Base-by-base conservation (phyloP, 2,329 filamentous ascomycete genomes). In the Dothideomycetidae sp. region DNA sequence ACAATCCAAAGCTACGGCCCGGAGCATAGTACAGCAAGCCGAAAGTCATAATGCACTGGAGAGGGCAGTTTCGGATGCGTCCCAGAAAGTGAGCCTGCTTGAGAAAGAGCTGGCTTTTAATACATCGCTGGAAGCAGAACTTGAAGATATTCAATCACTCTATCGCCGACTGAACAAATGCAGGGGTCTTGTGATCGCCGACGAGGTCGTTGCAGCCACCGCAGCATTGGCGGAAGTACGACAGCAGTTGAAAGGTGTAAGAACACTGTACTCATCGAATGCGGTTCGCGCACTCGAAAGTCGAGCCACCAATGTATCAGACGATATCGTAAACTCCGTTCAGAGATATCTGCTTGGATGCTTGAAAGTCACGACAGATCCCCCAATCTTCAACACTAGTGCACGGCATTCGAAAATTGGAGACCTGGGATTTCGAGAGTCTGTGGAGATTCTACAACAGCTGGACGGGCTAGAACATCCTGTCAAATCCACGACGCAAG, bases 1-100 rank as follows among this genome's bases (percentile, higher is more conserved):
- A 50, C 72, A 74, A 32, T 88, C 84, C 15, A 78, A 83, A 50
- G 70, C 73, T 11, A 76, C 85, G 23, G 85, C 88, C 14, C 77
- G 77, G 50, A 76, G 85, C 41, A 92, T 96, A 41, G 71, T 88
- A 4, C 71, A 76, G 31, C 73, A 84, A 50, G 78, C 85, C 36
- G 79, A 88, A 51, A 72, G 68, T 17, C 75, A 78, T 10, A 73
- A 75, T 43, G 63, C 66, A 29, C 63, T 82, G 15, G 66, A 80
- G 33, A 68, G 70, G 33, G 63, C 73, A 41, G 77, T 79, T 1
- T 72, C 81, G 28, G 73, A 77, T 53, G 63, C 68, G 9, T 58
- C 57, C 17, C 63, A 58, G 39, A 75, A 76, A 48, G 64, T 71
- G 35, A 55, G 57, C 17, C 57, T 76, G 33, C 57, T 78, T 26